Evolutionary conservation across 495 filamentous ascomycete genomes (phyloP).

Genomic region (Xylaria curta): DNA sequence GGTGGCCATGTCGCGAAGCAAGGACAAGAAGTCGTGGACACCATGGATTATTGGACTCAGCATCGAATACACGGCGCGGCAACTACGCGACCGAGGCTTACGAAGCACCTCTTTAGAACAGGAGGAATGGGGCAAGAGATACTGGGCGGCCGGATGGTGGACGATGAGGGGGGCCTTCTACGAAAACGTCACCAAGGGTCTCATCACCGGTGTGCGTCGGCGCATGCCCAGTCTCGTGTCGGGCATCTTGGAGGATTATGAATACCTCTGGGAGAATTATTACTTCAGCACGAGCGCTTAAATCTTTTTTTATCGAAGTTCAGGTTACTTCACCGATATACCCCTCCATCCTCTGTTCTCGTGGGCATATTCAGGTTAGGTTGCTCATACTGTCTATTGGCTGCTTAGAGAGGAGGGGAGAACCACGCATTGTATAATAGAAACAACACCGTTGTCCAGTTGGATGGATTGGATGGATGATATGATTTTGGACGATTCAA

Average conservation of each 20-base stretch:
- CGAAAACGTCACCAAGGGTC: conserved; percentile 86
- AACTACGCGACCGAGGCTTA: conserved; percentile 77
- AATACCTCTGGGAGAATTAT: conserved; percentile 97
- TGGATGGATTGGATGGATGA: not conserved
- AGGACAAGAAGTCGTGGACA: conserved; percentile 73
- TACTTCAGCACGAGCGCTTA: conserved; percentile 72
- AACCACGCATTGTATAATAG: conserved; percentile 16
- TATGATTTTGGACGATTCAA: not conserved
- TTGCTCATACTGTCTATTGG: not conserved
- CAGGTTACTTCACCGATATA: not conserved
- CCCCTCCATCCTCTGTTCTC: not conserved
- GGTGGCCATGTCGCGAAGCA: conserved; percentile 74
- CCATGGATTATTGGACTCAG: conserved; percentile 90
- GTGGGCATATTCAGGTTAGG: not conserved
- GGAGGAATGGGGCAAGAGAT: conserved; percentile 83
- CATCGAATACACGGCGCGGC: conserved; percentile 85
- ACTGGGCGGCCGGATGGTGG: conserved; percentile 95
- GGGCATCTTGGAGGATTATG: conserved; percentile 90
- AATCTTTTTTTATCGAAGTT: conserved; percentile 15
- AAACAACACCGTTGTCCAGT: not conserved
- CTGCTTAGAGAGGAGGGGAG: not conserved
- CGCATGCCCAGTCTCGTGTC: conserved; percentile 79
- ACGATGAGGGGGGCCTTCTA: conserved; percentile 94
- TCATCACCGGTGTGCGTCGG: conserved; percentile 72
- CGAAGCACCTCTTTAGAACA: conserved; percentile 82